Evolutionary conservation across 306 rosid genomes (phyloP).

Genomic region (Echinosophora koreensis): DNA sequence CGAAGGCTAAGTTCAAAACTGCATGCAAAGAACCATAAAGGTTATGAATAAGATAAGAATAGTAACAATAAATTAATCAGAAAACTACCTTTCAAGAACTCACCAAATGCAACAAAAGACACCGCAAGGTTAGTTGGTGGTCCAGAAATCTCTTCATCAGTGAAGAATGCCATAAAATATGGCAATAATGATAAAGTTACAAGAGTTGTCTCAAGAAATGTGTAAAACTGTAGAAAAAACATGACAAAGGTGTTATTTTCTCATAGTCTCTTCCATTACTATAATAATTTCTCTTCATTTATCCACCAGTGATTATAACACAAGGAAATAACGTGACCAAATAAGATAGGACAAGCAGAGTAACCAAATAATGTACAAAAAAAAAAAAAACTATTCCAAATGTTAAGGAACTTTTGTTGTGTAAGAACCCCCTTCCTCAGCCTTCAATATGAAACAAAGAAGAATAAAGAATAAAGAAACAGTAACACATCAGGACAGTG

Average conservation of each 20-base stretch:
- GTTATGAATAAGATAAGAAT: conserved; percentile 29
- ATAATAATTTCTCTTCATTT: conserved; percentile 2
- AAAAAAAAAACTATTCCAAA: not conserved
- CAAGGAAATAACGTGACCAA: not conserved
- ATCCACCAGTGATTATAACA: not conserved
- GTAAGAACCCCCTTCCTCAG: not conserved
- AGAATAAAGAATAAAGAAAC: not conserved
- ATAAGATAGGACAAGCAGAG: not conserved
- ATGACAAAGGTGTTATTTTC: conserved; percentile 22
- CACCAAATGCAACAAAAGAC: conserved; percentile 75
- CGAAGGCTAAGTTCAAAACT: conserved; percentile 77
- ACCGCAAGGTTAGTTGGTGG: conserved; percentile 64
- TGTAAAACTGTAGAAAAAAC: conserved; percentile 66
- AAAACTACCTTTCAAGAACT: conserved; percentile 47
- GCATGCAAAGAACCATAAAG: conserved; percentile 41
- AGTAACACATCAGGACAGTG: not conserved
- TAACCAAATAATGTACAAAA: not conserved
- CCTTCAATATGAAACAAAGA: not conserved
- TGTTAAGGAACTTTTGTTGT: not conserved
- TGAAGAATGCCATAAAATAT: conserved; percentile 67
- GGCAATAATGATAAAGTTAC: conserved; percentile 71
- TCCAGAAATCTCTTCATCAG: conserved; percentile 67
- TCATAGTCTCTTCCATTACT: conserved; percentile 9
- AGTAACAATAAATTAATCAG: not conserved
- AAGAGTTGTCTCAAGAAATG: conserved; percentile 72